phyloP scores from a whole-genome alignment of 2,329 filamentous ascomycete genomes.

The Cytospora piceicola region DNA sequence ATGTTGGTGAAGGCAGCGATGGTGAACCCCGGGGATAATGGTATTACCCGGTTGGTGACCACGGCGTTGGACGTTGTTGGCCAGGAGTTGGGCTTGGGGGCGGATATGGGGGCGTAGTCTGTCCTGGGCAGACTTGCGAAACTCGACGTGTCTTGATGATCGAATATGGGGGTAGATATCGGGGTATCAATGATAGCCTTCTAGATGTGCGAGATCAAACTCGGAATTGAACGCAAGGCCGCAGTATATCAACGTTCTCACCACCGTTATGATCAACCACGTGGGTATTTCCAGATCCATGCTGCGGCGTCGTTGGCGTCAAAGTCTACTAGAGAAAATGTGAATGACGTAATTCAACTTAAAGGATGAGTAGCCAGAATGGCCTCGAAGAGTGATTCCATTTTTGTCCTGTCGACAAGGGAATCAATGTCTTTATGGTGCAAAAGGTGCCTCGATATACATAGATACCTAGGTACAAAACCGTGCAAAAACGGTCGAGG shows the following conservation, averaged over 20 bases:
- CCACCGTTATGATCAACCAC: not conserved
- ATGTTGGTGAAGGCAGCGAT: conserved; percentile 68
- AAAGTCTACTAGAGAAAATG: too few relatives aligned
- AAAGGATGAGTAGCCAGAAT: too few relatives aligned
- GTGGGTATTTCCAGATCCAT: conserved; percentile 3
- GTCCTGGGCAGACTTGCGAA: not conserved
- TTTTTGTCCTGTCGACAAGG: too few relatives aligned
- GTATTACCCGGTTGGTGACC: conserved; percentile 60
- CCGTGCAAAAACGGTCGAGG: conserved; percentile 14
- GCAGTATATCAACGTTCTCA: conserved; percentile 8
- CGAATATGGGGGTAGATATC: not conserved
- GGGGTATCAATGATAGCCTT: not conserved
- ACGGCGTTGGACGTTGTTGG: conserved; percentile 67
- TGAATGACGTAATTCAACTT: not conserved
- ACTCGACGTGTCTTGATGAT: not conserved
- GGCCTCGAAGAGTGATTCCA: too few relatives aligned
- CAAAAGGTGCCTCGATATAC: too few relatives aligned
- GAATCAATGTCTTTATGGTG: too few relatives aligned
- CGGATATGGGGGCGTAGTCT: not conserved
- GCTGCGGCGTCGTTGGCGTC: conserved; percentile 14
- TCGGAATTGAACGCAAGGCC: too few relatives aligned
- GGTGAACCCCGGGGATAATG: conserved; percentile 61
- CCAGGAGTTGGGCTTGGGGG: conserved; percentile 52
- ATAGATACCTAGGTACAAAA: not conserved
- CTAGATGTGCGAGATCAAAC: not conserved